Percentiles rank a stretch among this genome's conserved stretches.
Evolutionary conservation across 495 filamentous ascomycete species (phyloP).

Genomic region (Bacidia rubella): DNA sequence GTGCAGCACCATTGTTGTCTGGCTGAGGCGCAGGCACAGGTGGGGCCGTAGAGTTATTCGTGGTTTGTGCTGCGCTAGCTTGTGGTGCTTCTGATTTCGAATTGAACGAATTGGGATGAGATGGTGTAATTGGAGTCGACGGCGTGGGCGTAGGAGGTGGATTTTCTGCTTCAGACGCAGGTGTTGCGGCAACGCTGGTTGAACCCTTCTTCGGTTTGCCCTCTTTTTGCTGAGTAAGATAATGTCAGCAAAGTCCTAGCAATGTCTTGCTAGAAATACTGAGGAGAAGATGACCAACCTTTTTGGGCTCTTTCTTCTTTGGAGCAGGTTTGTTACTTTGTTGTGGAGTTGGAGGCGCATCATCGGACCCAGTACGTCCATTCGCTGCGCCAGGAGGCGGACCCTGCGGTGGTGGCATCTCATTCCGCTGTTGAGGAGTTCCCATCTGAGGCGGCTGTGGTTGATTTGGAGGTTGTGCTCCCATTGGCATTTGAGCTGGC

Average conservation of each 20-base stretch:
- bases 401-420: constrained; percentile 84
- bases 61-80: constrained; percentile 33
- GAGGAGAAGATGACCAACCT: constrained; percentile 49
- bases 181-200: constrained; percentile 52
- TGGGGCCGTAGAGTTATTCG: constrained; percentile 27
- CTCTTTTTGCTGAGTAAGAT: constrained; percentile 13
- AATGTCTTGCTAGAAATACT: too few relatives aligned
- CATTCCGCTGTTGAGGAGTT: constrained; percentile 57
- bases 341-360: constrained; percentile 74
- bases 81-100: constrained; percentile 34
- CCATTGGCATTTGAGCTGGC: constrained; percentile 49
- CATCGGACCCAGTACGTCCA: constrained; percentile 62
- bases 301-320: constrained; percentile 77
- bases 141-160: constrained; percentile 66
- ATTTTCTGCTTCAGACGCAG: constrained; percentile 58
- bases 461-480: constrained; percentile 40
- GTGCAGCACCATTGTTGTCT: constrained; percentile 25
- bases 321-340: constrained; percentile 64
- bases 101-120: constrained; percentile 50
- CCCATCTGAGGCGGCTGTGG: constrained; percentile 52
- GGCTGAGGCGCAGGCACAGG: constrained; percentile 32
- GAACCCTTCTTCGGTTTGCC: constrained; percentile 59
- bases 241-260: not conserved
- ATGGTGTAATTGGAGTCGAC: constrained; percentile 76
- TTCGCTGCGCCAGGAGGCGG: constrained; percentile 48